Percentiles rank a stretch among this genome's conserved stretches.
Conservation (phyloP, 2,329 filamentous ascomycete genomes). For the Fusarium circinatum region DNA sequence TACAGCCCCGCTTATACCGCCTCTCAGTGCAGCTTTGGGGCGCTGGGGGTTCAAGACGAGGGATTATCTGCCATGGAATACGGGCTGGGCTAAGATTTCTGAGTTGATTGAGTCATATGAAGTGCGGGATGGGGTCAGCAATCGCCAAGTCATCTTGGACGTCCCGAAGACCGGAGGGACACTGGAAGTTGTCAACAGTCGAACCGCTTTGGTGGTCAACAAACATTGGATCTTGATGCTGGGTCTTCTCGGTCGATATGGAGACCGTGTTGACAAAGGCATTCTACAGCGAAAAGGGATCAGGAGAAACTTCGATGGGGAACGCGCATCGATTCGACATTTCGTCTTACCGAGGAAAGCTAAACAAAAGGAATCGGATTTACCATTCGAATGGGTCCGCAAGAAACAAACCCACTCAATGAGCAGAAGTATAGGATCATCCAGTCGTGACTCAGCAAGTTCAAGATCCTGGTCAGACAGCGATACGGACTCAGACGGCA, state of each 20-base stretch:
- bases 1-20: background rate
- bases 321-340: background rate
- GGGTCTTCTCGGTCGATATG: background rate
- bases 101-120: background rate
- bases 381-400: background rate
- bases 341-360: background rate
- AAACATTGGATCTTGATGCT: background rate
- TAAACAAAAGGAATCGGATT: fast-evolving
- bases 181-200: background rate
- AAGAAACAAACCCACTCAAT: fast-evolving
- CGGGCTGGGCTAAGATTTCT: background rate
- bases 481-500: background rate
- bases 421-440: background rate
- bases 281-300: background rate
- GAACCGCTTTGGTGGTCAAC: fast-evolving
- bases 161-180: fast-evolving
- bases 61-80: background rate
- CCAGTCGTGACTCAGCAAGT: fast-evolving
- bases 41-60: background rate
- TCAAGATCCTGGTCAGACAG: background rate
- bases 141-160: fast-evolving
- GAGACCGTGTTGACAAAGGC: background rate
- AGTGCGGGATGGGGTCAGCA: background rate
- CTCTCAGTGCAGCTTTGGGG: background rate
- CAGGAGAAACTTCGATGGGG: background rate